phyloP scores from a whole-genome alignment of 2,329 filamentous ascomycete genomes.

The Elsinoe batatas region DNA sequence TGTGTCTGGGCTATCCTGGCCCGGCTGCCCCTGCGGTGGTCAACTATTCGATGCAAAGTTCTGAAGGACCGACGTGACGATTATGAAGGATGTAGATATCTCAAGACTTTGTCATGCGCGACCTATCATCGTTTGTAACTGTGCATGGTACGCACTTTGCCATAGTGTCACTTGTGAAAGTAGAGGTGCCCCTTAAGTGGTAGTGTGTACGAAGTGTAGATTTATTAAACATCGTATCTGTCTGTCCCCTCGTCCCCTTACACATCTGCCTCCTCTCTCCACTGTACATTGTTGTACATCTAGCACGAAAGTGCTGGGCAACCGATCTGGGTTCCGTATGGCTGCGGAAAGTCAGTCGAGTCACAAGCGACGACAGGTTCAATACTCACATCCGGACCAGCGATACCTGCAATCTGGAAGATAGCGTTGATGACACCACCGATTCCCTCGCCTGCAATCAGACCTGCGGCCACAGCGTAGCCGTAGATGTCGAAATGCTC shows the following conservation, averaged over 20 bases:
- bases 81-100: no score
- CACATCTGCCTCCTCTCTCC: background rate
- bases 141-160: no score
- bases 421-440: conserved; percentile 53
- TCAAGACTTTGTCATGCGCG: no score
- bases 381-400: conserved; percentile 24
- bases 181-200: background rate
- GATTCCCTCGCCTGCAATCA: conserved; percentile 55
- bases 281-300: background rate
- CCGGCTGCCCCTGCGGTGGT: conserved; percentile 50
- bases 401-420: conserved; percentile 37
- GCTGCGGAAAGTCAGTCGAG: background rate
- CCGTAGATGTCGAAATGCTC: conserved; percentile 48
- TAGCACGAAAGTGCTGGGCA: conserved; percentile 32
- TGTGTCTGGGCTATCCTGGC: conserved; percentile 49
- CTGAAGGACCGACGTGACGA: no score
- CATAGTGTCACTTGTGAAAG: no score
- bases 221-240: background rate
- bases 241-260: background rate
- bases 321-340: conserved; percentile 33
- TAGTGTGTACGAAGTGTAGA: background rate
- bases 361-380: no score
- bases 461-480: conserved; percentile 50
- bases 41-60: conserved; percentile 49
- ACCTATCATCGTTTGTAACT: no score